Evolutionary conservation across 176 grass and related monocot genomes (phyloP).

Genomic region (Oryza glumipatula): DNA sequence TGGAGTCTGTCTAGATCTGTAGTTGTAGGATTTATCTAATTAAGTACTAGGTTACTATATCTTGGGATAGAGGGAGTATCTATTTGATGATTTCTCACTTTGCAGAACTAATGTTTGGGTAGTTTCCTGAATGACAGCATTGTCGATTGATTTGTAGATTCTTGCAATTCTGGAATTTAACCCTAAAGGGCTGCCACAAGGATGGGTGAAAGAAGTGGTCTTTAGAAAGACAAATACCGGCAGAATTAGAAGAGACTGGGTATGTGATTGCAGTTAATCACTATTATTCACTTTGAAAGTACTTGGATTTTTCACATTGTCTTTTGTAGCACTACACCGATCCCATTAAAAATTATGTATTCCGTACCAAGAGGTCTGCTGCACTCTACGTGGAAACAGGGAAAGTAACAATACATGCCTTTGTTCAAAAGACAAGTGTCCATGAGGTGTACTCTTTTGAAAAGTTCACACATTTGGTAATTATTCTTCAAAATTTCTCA

Average conservation of each 20-base stretch:
- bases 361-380: conserved; percentile 38
- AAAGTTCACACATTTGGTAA: conserved; percentile 6
- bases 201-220: conserved; percentile 46
- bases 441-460: conserved; percentile 50
- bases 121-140: too few species aligned
- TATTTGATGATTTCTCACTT: background rate
- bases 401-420: conserved; percentile 26
- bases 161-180: conserved; percentile 44
- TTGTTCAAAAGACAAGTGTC: conserved; percentile 46
- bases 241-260: conserved; percentile 45
- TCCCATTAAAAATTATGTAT: conserved; percentile 40
- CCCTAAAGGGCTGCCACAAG: conserved; percentile 42
- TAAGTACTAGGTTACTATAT: too few species aligned
- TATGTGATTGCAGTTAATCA: conserved; percentile 11
- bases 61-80: too few species aligned
- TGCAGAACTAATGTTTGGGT: background rate
- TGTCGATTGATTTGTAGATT: conserved; percentile 18
- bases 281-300: background rate
- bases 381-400: conserved; percentile 40
- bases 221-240: conserved; percentile 34
- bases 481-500: background rate
- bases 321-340: conserved; percentile 42
- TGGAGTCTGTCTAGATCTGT: too few species aligned
- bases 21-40: background rate
- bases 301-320: background rate